Base-by-base conservation (phyloP, 2,329 filamentous ascomycete species). In the Aspergillus sp. region DNA sequence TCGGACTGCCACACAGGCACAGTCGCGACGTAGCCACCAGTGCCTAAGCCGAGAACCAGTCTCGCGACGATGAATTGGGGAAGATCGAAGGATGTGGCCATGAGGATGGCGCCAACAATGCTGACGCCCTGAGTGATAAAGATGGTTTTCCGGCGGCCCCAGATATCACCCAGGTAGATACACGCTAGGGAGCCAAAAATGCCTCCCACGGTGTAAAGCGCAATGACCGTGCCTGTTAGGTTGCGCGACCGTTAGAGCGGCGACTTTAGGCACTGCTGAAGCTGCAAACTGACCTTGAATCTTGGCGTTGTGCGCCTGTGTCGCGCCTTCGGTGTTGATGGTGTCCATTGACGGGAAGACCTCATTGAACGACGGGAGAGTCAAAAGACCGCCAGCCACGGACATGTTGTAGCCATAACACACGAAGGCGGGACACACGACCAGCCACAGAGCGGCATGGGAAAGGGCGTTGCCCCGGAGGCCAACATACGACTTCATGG, bases 321-420 rank as follows among this genome's bases (percentile, higher is more conserved):
- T 22, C n/a, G 29, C 52, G 6, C 64, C 67, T 5, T 40, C 53
- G 5, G 61, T 55, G 42, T 64, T 53, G 34, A 64, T 39, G 0
- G 67, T 70, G 49, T 72, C 58, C 45, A 71, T 68, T 34, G 61
- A 45, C 2, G 68, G 68, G 41, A 73, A 72, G 16, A 58, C 58
- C 24, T 58, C 48, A 3, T 72, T 59, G 47, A 82, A 83, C 10
- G 68, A 64, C 33, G 69, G 58, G 47, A 86, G 70, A 2, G 80
- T 83, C 29, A 88, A 61, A 17, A 71, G 48, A 11, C 68, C 67
- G n/a, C 68, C 68, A 10, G 64, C 56, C 24, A 64, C 64, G 25
- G 64, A 63, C 41, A 70, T 63, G 43, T 72, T 71, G 57, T 71
- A 72, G 24, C 69, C 68, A 43, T 68, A 70, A 30, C 66, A 55